Evolutionary conservation across 2,329 filamentous ascomycete species (phyloP), one percentile per base, ranked within the genome.

Genomic region (Colletotrichum lindemuthianum): DNA sequence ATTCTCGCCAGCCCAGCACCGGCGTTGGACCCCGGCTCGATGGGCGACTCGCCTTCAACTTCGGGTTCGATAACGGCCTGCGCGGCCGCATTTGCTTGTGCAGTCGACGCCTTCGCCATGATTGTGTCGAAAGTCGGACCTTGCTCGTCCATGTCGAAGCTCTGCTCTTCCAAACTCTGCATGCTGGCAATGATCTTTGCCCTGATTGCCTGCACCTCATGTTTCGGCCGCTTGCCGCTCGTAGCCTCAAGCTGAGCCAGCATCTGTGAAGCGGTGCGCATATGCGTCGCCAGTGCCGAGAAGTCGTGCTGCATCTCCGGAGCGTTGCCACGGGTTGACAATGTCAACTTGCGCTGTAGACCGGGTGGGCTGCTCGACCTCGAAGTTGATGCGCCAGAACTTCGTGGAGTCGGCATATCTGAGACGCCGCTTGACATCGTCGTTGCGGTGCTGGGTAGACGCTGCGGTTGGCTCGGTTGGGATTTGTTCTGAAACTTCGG

Each of bases 171-270:
- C 8, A 96, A 79, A 69, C 86, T 93, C 75, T 96, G 92, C 92
- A 96, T 96, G 75, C 92, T 95, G 3, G 92, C 92, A 71, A 96
- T 96, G 68, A 96, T 96, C 77, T 92, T 93, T 44, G 91, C 89
- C 70, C 92, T 86, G 74, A 96, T 96, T 8, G 92, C 90, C 15
- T 91, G 92, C 5, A 96, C 92, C 76, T 96, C 92, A 36, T 89
- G 87, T 72, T 87, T 91, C 1, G 92, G 92, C 39, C 92, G 84
- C 77, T 95, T 96, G 34, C 91, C 90, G 68, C 90, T 90, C 24
- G 91, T 95, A 2, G 90, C 87, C 64, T 96, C 92, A 9, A 96
- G 83, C 71, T 96, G 92, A 12, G 92, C 91, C 47, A 96, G 81
- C 92, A 96, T 96, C 75, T 94, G 91, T 12, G 92, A 92, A 4